A percentile compares a stretch with the other conserved stretches of the same genome.
Evolutionary conservation across 2,329 filamentous ascomycete genomes (phyloP).

Genomic region (Xylaria sp.): DNA sequence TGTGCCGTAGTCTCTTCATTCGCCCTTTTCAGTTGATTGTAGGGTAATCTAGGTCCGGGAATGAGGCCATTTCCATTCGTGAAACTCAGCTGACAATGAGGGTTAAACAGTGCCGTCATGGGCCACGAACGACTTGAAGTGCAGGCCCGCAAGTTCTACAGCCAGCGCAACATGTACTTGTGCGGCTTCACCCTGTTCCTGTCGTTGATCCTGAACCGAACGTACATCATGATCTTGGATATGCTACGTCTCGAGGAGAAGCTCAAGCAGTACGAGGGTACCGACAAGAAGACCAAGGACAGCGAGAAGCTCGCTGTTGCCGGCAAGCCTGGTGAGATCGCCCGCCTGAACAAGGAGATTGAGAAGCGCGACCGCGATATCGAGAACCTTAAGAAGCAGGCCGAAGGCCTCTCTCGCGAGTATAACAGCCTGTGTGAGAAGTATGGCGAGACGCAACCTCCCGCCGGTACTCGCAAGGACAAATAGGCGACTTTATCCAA

Average conservation of each 20-base stretch:
- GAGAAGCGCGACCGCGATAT: constrained; percentile 83
- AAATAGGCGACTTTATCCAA: constrained; percentile 45
- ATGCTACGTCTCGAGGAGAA: constrained; percentile 90
- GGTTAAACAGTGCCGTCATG: constrained; percentile 63
- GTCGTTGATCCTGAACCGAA: constrained; percentile 97
- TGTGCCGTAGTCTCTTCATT: background rate
- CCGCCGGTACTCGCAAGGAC: constrained; percentile 63
- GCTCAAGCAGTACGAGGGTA: constrained; percentile 80
- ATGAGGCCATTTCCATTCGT: constrained; percentile 35
- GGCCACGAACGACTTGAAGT: constrained; percentile 97
- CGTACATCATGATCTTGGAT: constrained; percentile 96
- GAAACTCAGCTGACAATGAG: background rate
- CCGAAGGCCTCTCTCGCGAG: constrained; percentile 79
- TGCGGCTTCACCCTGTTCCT: constrained; percentile 99
- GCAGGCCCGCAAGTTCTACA: constrained; percentile 99
- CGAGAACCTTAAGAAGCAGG: constrained; percentile 90
- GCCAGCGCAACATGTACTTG: constrained; percentile 99
- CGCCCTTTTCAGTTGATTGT: background rate
- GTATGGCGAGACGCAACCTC: constrained; percentile 64
- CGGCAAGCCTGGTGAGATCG: constrained; percentile 78
- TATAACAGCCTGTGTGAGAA: constrained; percentile 87
- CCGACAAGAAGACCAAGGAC: constrained; percentile 65
- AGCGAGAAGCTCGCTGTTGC: constrained; percentile 73
- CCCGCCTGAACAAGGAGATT: constrained; percentile 71
- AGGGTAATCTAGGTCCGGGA: background rate